A percentile compares a stretch with the other conserved stretches of the same genome.
Evolutionary conservation across 2,329 filamentous ascomycete genomes (phyloP).

Genomic region (Phoma sp.): DNA sequence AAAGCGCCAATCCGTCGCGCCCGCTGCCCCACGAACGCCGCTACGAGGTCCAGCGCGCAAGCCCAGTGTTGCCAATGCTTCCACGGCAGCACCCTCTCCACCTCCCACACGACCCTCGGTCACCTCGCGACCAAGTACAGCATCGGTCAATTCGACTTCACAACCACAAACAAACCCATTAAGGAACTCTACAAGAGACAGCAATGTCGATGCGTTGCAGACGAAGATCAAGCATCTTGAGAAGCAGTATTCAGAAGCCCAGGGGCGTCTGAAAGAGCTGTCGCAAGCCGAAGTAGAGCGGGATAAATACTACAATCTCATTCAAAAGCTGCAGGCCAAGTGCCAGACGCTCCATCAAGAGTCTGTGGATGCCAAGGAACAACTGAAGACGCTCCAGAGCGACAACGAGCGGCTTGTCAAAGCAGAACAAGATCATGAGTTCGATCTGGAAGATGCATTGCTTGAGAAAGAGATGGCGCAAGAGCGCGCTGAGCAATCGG

Average conservation of each 20-base stretch:
- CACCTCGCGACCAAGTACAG: slow-evolving; percentile 22
- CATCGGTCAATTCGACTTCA: slow-evolving; percentile 12
- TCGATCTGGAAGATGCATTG: slow-evolving; percentile 82
- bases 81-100: slow-evolving; percentile 15
- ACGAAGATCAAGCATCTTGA: slow-evolving; percentile 87
- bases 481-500: slow-evolving; percentile 83
- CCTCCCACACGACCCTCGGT: slow-evolving; percentile 9
- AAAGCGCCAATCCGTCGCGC: slow-evolving; percentile 32
- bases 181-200: slow-evolving; percentile 27
- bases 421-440: slow-evolving; percentile 83
- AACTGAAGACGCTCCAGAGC: slow-evolving; percentile 76
- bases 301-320: slow-evolving; percentile 81
- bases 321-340: slow-evolving; percentile 89
- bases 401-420: slow-evolving; percentile 73
- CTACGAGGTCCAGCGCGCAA: slow-evolving; percentile 25
- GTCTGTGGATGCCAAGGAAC: slow-evolving; percentile 74
- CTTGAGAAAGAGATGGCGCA: slow-evolving; percentile 97
- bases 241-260: slow-evolving; percentile 82
- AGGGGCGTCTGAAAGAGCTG: slow-evolving; percentile 80
- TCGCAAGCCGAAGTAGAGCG: slow-evolving; percentile 78
- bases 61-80: slow-evolving; percentile 25
- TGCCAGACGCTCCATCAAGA: slow-evolving; percentile 86
- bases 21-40: slow-evolving; percentile 17
- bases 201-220: slow-evolving; percentile 78
- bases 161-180: slow-evolving; percentile 17